Percentiles rank a stretch among this genome's conserved stretches.
phyloP scores from a whole-genome alignment of 441 rosid species.

The Flueggea neowawraea region DNA sequence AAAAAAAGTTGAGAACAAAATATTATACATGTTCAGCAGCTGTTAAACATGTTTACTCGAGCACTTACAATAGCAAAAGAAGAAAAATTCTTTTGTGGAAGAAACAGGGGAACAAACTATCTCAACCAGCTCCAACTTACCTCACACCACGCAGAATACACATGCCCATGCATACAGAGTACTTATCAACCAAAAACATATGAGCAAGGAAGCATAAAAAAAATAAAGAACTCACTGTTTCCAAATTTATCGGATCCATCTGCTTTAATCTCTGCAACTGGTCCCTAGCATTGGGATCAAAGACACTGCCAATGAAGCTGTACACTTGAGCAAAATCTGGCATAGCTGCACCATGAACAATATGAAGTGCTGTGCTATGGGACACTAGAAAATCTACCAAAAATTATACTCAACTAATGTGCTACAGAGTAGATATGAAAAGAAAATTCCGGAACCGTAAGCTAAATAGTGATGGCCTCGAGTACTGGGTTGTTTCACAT shows the following conservation, averaged over 20 bases:
- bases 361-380: constrained; percentile 5
- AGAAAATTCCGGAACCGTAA: too few species aligned
- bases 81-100: too few species aligned
- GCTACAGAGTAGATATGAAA: neutral
- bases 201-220: neutral
- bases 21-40: too few species aligned
- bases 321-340: constrained; percentile 95
- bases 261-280: constrained; percentile 79
- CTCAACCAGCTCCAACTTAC: too few species aligned
- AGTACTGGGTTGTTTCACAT: too few species aligned
- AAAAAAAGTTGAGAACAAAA: too few species aligned
- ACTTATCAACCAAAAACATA: neutral
- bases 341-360: constrained; percentile 55
- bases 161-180: neutral
- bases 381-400: neutral
- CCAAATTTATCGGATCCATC: constrained; percentile 88
- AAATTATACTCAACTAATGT: neutral
- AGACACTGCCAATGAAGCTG: constrained; percentile 90
- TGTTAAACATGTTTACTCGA: too few species aligned
- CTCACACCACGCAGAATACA: too few species aligned
- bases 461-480: too few species aligned
- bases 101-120: too few species aligned
- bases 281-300: constrained; percentile 68
- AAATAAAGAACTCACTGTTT: constrained; percentile 58
- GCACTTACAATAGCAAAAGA: too few species aligned